Evolutionary conservation across 441 rosid genomes (phyloP).

Genomic region (Erodium texanum): DNA sequence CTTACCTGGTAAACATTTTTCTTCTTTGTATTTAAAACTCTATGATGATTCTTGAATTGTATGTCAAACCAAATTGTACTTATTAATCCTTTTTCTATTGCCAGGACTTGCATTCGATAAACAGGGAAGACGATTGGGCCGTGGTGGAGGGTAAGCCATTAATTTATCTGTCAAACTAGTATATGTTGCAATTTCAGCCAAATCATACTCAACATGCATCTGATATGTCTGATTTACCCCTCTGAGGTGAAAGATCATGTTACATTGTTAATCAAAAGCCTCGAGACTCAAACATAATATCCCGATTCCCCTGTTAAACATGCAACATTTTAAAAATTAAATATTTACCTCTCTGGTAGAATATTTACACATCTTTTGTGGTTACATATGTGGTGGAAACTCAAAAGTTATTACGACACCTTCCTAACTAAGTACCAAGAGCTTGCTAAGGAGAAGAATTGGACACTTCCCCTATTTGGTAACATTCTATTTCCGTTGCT

Average conservation of each 20-base stretch:
- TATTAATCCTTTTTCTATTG: slow-evolving; percentile 11
- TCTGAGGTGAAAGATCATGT: background rate
- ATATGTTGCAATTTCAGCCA: slow-evolving; percentile 7
- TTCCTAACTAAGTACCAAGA: slow-evolving; percentile 57
- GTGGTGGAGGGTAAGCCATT: slow-evolving; percentile 78
- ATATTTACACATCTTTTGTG: background rate
- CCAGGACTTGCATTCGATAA: slow-evolving; percentile 90
- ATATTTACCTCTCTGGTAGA: background rate
- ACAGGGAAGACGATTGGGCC: slow-evolving; percentile 83
- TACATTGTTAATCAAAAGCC: background rate
- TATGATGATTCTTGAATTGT: background rate
- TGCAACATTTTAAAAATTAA: background rate
- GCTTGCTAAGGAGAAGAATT: slow-evolving; percentile 52
- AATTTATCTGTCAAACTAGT: background rate
- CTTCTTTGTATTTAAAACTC: background rate
- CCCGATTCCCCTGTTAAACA: background rate
- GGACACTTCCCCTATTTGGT: slow-evolving; percentile 71
- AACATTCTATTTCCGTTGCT: slow-evolving; percentile 14
- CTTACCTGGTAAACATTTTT: slow-evolving; percentile 54
- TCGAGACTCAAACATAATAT: background rate
- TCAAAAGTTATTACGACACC: slow-evolving; percentile 68
- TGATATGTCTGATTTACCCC: background rate
- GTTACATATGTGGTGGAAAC: slow-evolving; percentile 20
- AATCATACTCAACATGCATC: background rate
- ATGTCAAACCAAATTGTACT: slow-evolving; percentile 4